These are phyloP conservation scores for Marasmius tenuissimus DNA, from an alignment of 1,284 basidiomycete species.

Conservation along the genomic window DNA sequence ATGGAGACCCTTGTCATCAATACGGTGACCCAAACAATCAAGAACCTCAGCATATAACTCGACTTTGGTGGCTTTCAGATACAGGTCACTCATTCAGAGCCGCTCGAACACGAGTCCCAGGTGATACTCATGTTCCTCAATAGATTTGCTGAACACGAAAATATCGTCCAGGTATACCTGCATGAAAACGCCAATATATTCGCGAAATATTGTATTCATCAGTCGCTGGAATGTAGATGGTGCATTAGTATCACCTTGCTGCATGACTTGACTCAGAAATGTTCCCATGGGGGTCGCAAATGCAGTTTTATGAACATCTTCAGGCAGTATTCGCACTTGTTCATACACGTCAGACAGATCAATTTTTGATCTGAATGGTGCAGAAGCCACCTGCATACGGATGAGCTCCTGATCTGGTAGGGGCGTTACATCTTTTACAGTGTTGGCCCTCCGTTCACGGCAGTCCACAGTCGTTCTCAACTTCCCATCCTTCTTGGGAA, in stretches of 20 bases:
- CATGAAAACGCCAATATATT: conserved; percentile 24
- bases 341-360: not conserved
- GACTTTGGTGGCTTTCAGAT: conserved; percentile 26
- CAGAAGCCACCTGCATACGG: not conserved
- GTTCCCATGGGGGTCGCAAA: not conserved
- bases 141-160: conserved; percentile 30
- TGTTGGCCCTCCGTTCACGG: too few species aligned
- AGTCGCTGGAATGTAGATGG: conserved; percentile 23
- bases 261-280: not conserved
- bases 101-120: conserved; percentile 19
- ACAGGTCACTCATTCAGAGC: conserved; percentile 20
- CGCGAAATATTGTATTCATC: conserved; percentile 23
- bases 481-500: not conserved
- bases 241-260: too few species aligned
- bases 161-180: conserved; percentile 38
- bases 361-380: not conserved
- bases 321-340: not conserved
- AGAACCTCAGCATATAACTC: conserved; percentile 28
- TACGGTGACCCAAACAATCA: conserved; percentile 31
- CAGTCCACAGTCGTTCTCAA: not conserved
- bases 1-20: conserved; percentile 24
- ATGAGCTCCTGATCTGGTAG: too few species aligned
- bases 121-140: conserved; percentile 27
- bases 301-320: not conserved
- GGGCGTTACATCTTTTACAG: too few species aligned